These are phyloP conservation scores for Ophiostoma sp. DNA, from an alignment of 2,329 filamentous ascomycete species.

Conservation along the genomic window DNA sequence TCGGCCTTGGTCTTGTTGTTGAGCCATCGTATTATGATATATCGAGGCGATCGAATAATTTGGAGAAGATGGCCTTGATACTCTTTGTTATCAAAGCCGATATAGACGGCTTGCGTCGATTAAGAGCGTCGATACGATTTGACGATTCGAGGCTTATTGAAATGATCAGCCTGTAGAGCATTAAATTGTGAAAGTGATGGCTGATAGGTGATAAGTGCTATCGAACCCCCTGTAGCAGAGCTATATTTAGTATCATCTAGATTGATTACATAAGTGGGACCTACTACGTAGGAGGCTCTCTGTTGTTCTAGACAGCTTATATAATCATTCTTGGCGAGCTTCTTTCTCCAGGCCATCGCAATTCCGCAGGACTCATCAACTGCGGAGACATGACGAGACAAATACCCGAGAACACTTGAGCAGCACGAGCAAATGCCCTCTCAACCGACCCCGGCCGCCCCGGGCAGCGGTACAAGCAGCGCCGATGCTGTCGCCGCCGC, in stretches of 20 bases:
- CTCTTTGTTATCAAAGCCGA: background rate
- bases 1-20: background rate
- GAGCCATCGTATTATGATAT: background rate
- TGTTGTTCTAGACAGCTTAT: background rate
- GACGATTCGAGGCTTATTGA: background rate
- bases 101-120: conserved; percentile 8
- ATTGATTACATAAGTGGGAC: background rate
- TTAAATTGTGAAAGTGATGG: background rate
- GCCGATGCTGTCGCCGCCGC: conserved; percentile 17
- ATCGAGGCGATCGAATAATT: background rate
- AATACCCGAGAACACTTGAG: background rate
- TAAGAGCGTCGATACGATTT: background rate
- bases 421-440: conserved; percentile 12
- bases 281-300: too few relatives aligned
- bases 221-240: background rate
- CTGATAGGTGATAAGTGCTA: conserved; percentile 4
- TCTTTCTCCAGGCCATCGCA: background rate
- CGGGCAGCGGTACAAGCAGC: conserved; percentile 20
- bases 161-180: background rate
- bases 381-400: background rate
- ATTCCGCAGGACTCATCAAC: background rate
- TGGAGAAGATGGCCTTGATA: background rate
- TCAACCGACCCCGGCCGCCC: background rate
- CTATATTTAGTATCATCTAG: conserved; percentile 19
- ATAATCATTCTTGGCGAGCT: background rate